Percentiles rank a stretch among this genome's conserved stretches.
Conservation (phyloP, 768 basidiomycete species). For the Rhizopogon rudus region DNA sequence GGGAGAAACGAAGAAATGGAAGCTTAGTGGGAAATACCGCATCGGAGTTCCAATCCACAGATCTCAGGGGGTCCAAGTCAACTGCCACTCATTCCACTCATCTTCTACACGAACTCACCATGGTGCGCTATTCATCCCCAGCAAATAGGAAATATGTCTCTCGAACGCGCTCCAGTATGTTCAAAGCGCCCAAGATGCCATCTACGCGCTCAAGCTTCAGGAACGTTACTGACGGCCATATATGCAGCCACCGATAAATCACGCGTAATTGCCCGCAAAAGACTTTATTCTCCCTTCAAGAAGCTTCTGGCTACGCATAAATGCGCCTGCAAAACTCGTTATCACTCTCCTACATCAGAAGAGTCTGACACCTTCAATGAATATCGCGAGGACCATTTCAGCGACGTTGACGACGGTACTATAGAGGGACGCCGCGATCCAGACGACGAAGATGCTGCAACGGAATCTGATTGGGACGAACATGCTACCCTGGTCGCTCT, state of each 20-base stretch:
- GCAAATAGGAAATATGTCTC: background rate
- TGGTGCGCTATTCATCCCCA: slow-evolving; percentile 2
- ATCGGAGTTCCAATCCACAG: slow-evolving; percentile 1
- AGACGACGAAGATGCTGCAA: slow-evolving; percentile 3
- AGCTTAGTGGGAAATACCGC: slow-evolving; percentile 2
- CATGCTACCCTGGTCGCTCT: slow-evolving; percentile 21
- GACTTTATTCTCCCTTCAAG: background rate
- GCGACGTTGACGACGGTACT: background rate
- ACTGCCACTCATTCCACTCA: slow-evolving; percentile 1
- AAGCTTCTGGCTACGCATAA: background rate
- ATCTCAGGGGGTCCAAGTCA: slow-evolving; percentile 1
- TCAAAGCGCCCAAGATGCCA: background rate
- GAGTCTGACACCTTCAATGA: background rate
- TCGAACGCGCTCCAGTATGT: slow-evolving; percentile 2
- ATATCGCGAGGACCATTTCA: background rate
- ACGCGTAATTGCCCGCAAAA: background rate
- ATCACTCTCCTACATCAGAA: slow-evolving; percentile 1
- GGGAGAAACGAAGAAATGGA: slow-evolving; percentile 1
- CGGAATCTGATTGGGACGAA: slow-evolving; percentile 20
- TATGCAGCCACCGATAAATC: background rate
- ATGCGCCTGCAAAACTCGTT: background rate
- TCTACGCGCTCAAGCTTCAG: background rate
- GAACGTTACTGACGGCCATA: background rate
- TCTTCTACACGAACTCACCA: slow-evolving; percentile 4
- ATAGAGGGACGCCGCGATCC: background rate